Conservation (phyloP, 306 rosid species). For the Cyamopsis tetragonoloba region DNA sequence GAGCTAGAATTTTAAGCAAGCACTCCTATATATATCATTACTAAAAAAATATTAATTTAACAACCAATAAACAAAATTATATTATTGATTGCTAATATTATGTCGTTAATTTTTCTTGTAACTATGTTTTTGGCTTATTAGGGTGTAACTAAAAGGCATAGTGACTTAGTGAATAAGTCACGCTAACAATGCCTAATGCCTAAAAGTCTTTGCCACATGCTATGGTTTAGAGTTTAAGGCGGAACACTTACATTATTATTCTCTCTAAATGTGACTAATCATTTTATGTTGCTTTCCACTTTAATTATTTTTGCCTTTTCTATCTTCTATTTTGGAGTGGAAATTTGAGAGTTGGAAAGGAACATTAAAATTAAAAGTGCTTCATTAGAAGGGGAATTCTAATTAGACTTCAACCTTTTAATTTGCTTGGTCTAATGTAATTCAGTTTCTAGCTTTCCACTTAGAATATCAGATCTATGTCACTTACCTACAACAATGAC, state of each 20-base stretch:
- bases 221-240: not conserved
- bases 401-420: not conserved
- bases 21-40: no score
- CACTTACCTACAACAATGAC: not conserved
- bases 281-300: slow-evolving; percentile 15
- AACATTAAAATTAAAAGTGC: not conserved
- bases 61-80: no score
- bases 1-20: not conserved
- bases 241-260: not conserved
- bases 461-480: not conserved
- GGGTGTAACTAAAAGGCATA: not conserved
- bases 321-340: not conserved
- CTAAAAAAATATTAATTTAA: no score
- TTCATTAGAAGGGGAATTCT: not conserved
- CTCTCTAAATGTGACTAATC: slow-evolving; percentile 8
- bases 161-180: not conserved
- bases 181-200: no score
- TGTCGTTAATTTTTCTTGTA: no score
- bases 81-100: no score
- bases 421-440: no score
- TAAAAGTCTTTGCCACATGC: slow-evolving; percentile 1
- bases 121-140: slow-evolving; percentile 19
- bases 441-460: not conserved
- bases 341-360: not conserved
- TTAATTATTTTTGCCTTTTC: not conserved